These are phyloP conservation scores for Tolypocladium amazonense DNA, from an alignment of 2,329 filamentous ascomycete species.

Conservation along the genomic window DNA sequence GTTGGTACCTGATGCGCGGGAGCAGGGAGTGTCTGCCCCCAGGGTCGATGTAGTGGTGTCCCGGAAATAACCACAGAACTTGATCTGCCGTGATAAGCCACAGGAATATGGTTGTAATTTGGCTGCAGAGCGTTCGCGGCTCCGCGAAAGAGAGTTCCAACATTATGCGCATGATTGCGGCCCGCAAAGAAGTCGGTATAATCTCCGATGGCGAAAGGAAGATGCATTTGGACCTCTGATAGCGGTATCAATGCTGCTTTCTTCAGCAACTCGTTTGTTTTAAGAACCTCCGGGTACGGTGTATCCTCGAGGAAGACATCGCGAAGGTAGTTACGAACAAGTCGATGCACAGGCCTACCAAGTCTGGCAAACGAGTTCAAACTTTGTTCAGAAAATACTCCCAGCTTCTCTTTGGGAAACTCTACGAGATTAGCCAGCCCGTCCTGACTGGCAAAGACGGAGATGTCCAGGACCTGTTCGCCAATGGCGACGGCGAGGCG, in stretches of 20 bases:
- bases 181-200: slow-evolving; percentile 83
- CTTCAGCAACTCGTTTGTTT: slow-evolving; percentile 22
- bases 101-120: slow-evolving; percentile 72
- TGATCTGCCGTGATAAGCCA: slow-evolving; percentile 71
- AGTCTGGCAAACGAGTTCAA: slow-evolving; percentile 32
- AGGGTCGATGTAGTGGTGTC: slow-evolving; percentile 59
- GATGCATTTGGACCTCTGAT: slow-evolving; percentile 49
- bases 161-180: slow-evolving; percentile 61
- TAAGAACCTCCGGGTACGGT: slow-evolving; percentile 20
- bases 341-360: slow-evolving; percentile 57
- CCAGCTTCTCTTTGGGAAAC: slow-evolving; percentile 1
- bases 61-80: slow-evolving; percentile 67
- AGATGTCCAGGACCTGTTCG: slow-evolving; percentile 59
- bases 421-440: slow-evolving; percentile 23
- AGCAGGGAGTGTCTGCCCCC: slow-evolving; percentile 63
- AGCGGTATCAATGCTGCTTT: slow-evolving; percentile 16
- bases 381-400: slow-evolving; percentile 15
- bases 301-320: slow-evolving; percentile 49
- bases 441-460: slow-evolving; percentile 38
- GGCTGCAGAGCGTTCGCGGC: slow-evolving; percentile 67
- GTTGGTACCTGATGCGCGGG: slow-evolving; percentile 36
- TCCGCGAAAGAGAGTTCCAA: slow-evolving; percentile 64
- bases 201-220: slow-evolving; percentile 69
- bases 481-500: slow-evolving; percentile 65
- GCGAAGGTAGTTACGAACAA: slow-evolving; percentile 58